Percentiles rank a stretch among this genome's conserved stretches.
These are phyloP conservation scores for Actinomortierella ambigua DNA, from an alignment of 371 early-diverging fungal species.

Conservation along the genomic window DNA sequence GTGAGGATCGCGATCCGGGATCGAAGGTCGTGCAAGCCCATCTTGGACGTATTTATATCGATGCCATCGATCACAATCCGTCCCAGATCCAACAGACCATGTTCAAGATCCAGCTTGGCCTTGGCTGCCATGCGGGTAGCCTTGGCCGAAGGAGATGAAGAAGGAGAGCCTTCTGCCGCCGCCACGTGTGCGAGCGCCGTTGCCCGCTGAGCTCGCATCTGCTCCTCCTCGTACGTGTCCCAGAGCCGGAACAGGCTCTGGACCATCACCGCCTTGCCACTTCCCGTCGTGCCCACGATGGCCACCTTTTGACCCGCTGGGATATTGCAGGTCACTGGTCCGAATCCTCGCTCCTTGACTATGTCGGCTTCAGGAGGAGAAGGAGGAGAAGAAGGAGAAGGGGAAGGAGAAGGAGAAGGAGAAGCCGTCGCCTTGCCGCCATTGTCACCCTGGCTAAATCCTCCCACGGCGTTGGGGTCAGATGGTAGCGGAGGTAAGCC, in stretches of 20 bases:
- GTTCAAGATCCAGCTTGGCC: too few species aligned
- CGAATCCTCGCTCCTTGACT: constrained; percentile 12
- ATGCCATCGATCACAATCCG: constrained; percentile 31
- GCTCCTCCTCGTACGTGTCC: constrained; percentile 39
- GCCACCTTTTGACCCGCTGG: constrained; percentile 40
- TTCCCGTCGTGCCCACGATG: constrained; percentile 36
- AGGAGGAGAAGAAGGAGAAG: too few species aligned
- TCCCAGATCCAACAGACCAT: constrained; percentile 15
- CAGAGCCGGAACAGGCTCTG: constrained; percentile 43
- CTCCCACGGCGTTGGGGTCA: not conserved
- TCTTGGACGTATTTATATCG: constrained; percentile 14
- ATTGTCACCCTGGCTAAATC: not conserved
- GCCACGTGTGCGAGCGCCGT: too few species aligned
- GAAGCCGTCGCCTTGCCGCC: not conserved
- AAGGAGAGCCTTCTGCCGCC: too few species aligned
- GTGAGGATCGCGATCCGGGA: constrained; percentile 26
- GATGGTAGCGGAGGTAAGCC: too few species aligned
- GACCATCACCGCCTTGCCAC: constrained; percentile 38
- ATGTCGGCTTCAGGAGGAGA: too few species aligned
- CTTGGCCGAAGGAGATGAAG: too few species aligned
- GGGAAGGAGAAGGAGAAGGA: too few species aligned
- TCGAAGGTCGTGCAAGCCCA: constrained; percentile 27
- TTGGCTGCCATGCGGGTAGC: too few species aligned
- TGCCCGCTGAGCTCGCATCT: constrained; percentile 20
- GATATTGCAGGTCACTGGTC: constrained; percentile 38